Conservation (phyloP, 352 stramenopile species). For the Globisporangium echinulatum region DNA sequence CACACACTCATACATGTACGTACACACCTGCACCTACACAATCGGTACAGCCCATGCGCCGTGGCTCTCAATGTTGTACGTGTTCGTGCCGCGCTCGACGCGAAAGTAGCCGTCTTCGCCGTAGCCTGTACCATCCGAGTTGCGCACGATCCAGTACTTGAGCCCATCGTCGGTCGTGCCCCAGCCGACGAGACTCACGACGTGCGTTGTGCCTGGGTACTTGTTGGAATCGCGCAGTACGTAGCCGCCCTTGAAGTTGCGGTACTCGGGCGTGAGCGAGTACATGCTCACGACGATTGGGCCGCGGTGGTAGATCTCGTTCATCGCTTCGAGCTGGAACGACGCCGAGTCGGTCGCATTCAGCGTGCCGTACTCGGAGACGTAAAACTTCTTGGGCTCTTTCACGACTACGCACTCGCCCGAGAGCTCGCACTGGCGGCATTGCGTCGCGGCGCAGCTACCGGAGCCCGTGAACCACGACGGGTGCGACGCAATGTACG, state of each 20-base stretch:
- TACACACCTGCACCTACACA: constrained; percentile 14
- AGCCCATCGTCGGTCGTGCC: constrained; percentile 72
- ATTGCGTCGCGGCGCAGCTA: constrained; percentile 57
- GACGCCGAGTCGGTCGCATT: constrained; percentile 57
- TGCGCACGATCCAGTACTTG: constrained; percentile 96
- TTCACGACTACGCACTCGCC: constrained; percentile 52
- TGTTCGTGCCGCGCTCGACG: constrained; percentile 61
- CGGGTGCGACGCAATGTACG: constrained; percentile 75
- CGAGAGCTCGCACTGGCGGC: constrained; percentile 53
- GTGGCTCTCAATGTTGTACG: constrained; percentile 74
- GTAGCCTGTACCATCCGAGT: constrained; percentile 85
- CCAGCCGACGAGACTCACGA: constrained; percentile 95
- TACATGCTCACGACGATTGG: constrained; percentile 93
- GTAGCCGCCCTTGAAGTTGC: constrained; percentile 88
- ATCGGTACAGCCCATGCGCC: constrained; percentile 69
- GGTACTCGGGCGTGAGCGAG: constrained; percentile 61
- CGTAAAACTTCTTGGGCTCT: constrained; percentile 57
- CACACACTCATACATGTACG: too few species aligned
- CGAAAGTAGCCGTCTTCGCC: constrained; percentile 69
- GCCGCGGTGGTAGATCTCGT: constrained; percentile 95
- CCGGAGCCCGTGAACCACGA: constrained; percentile 56
- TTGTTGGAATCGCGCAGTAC: constrained; percentile 85
- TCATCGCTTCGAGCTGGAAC: constrained; percentile 84
- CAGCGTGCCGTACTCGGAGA: constrained; percentile 70
- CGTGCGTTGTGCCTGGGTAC: constrained; percentile 78